Conservation (phyloP, 768 basidiomycete genomes). For the Rhodotorula paludigena region DNA sequence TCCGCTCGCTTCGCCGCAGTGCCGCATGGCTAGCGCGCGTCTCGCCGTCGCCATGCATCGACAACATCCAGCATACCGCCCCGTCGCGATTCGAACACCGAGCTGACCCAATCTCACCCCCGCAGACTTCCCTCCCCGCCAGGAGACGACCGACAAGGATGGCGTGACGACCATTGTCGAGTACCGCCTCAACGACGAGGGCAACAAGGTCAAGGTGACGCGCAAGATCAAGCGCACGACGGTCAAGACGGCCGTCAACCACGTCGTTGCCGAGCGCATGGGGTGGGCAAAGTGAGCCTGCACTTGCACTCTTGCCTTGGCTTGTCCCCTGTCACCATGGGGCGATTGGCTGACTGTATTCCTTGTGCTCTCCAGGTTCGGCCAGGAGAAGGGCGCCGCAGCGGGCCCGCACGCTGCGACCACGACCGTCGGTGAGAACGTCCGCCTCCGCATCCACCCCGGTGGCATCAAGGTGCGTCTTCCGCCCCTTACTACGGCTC, state of each 20-base stretch:
- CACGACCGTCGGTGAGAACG: conserved; percentile 71
- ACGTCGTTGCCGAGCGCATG: conserved; percentile 86
- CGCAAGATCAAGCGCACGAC: conserved; percentile 77
- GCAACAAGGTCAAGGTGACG: conserved; percentile 92
- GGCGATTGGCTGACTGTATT: not conserved
- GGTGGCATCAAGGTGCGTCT: conserved; percentile 57
- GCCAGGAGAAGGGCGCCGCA: conserved; percentile 77
- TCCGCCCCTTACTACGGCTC: too few relatives aligned
- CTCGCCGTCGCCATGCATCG: too few relatives aligned
- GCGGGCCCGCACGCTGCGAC: conserved; percentile 88
- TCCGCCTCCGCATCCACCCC: conserved; percentile 59
- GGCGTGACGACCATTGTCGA: conserved; percentile 81
- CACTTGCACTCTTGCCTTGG: not conserved
- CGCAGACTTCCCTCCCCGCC: conserved; percentile 46
- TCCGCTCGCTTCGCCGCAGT: not conserved
- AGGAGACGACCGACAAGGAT: conserved; percentile 73
- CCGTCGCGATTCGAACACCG: not conserved
- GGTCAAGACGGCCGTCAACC: conserved; percentile 88
- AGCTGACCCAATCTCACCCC: conserved; percentile 44
- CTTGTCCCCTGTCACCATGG: not conserved
- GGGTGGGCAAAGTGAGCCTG: conserved; percentile 61
- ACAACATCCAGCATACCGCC: not conserved
- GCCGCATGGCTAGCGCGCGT: too few relatives aligned
- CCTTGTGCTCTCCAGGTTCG: conserved; percentile 55
- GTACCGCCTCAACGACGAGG: conserved; percentile 80